phyloP scores from a whole-genome alignment of 163 green algal species.

The Scenedesmus sp. region DNA sequence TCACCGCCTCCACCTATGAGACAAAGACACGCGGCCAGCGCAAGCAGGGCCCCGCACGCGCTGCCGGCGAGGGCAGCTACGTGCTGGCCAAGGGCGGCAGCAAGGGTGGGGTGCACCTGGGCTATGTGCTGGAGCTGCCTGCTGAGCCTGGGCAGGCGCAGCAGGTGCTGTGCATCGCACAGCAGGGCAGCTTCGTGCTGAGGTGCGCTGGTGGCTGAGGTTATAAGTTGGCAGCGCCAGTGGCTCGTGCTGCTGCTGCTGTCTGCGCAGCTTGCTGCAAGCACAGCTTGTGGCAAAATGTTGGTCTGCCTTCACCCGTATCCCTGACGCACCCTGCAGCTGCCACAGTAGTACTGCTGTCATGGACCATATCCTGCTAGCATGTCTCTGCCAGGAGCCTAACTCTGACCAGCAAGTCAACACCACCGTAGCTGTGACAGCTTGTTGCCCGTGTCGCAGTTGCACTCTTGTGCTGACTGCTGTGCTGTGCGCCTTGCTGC shows the following conservation, averaged over 20 bases:
- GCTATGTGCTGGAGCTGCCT: constrained; percentile 31
- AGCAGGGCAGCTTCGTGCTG: constrained; percentile 35
- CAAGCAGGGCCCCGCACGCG: constrained; percentile 22
- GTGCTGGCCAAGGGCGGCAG: constrained; percentile 37
- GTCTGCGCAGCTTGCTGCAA: background rate
- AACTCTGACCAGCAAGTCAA: too few species aligned
- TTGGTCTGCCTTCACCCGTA: too few species aligned
- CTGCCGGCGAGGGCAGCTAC: constrained; percentile 29
- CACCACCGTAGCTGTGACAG: too few species aligned
- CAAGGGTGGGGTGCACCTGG: constrained; percentile 21
- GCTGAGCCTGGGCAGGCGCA: constrained; percentile 22
- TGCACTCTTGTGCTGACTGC: background rate
- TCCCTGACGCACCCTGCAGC: too few species aligned
- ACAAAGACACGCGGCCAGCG: constrained; percentile 46
- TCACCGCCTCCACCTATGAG: background rate
- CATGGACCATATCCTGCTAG: too few species aligned
- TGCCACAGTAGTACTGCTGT: too few species aligned
- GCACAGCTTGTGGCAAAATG: too few species aligned
- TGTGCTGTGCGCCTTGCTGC: background rate
- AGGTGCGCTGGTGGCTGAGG: background rate
- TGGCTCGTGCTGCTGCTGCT: background rate
- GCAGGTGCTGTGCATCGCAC: constrained; percentile 24
- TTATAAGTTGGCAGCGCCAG: too few species aligned
- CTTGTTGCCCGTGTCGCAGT: background rate
- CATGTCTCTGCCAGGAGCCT: too few species aligned